phyloP scores from a whole-genome alignment of 208 protist species.

The Plasmodiophora brassicae region DNA sequence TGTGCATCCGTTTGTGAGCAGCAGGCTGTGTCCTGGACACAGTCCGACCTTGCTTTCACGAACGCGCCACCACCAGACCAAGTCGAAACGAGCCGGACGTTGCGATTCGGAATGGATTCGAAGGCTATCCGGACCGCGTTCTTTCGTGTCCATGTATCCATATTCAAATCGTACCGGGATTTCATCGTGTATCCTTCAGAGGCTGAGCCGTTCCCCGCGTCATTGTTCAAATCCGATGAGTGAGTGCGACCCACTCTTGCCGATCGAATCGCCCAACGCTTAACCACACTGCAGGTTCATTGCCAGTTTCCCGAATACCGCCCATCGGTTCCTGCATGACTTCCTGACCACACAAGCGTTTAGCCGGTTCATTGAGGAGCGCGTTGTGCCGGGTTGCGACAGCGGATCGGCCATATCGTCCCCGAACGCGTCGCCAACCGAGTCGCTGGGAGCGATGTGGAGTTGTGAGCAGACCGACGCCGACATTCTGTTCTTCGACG shows the following conservation, averaged over 20 bases:
- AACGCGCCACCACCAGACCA: conserved; percentile 23
- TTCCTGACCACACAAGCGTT: conserved; percentile 31
- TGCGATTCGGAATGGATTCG: not conserved
- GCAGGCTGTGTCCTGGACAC: not conserved
- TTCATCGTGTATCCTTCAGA: conserved; percentile 34
- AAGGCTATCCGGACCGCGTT: not conserved
- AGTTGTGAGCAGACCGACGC: too few species aligned
- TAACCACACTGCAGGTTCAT: conserved; percentile 16
- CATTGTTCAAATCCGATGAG: conserved; percentile 27
- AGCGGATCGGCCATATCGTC: not conserved
- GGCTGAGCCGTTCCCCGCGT: not conserved
- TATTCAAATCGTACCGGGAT: conserved; percentile 24
- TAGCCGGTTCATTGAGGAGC: conserved; percentile 1
- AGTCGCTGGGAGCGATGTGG: too few species aligned
- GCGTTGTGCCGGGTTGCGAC: not conserved
- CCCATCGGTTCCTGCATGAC: not conserved
- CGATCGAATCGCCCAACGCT: not conserved
- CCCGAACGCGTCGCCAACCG: too few species aligned
- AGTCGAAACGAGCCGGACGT: not conserved
- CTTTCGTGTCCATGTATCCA: conserved; percentile 15
- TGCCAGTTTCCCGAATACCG: not conserved
- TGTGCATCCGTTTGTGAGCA: not conserved
- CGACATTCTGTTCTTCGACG: conserved; percentile 28
- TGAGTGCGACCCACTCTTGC: not conserved
- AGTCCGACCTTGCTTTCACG: conserved; percentile 18